Percentiles rank a stretch among this genome's conserved stretches.
phyloP scores from a whole-genome alignment of 345 rosid species.

The Excoecaria agallocha region DNA sequence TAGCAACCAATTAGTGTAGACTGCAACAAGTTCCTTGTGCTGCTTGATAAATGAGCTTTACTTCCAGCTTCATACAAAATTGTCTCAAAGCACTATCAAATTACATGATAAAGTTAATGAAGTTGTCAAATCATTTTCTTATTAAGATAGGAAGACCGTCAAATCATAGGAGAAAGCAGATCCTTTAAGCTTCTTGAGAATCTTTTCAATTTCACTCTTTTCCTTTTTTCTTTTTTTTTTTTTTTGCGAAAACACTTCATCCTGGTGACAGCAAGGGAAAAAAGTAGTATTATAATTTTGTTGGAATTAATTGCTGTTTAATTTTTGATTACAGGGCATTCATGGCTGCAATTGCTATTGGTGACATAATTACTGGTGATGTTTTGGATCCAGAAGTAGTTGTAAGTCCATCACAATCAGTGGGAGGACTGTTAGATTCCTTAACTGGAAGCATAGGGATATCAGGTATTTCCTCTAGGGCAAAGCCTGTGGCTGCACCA shows the following conservation, averaged over 20 bases:
- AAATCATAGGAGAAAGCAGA: too few relatives aligned
- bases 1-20: neutral
- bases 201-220: too few relatives aligned
- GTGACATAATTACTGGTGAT: constrained; percentile 79
- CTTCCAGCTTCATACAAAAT: neutral
- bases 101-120: neutral
- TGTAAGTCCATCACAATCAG: constrained; percentile 65
- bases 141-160: too few relatives aligned
- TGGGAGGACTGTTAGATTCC: constrained; percentile 94
- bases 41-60: neutral
- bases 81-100: neutral
- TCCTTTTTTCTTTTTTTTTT: too few relatives aligned
- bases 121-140: neutral
- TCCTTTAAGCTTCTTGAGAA: too few relatives aligned
- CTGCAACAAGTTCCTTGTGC: too few relatives aligned
- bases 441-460: constrained; percentile 92
- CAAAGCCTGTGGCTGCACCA: constrained; percentile 76
- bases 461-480: constrained; percentile 73
- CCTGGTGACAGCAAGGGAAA: neutral
- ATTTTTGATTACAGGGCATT: constrained; percentile 55
- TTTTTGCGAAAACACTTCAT: neutral
- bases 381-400: constrained; percentile 80
- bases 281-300: neutral
- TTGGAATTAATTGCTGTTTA: neutral
- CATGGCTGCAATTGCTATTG: constrained; percentile 82